Percentiles rank a stretch among this genome's conserved stretches.
Conservation (phyloP, 2,329 filamentous ascomycete genomes). For the Penicillium sp. region DNA sequence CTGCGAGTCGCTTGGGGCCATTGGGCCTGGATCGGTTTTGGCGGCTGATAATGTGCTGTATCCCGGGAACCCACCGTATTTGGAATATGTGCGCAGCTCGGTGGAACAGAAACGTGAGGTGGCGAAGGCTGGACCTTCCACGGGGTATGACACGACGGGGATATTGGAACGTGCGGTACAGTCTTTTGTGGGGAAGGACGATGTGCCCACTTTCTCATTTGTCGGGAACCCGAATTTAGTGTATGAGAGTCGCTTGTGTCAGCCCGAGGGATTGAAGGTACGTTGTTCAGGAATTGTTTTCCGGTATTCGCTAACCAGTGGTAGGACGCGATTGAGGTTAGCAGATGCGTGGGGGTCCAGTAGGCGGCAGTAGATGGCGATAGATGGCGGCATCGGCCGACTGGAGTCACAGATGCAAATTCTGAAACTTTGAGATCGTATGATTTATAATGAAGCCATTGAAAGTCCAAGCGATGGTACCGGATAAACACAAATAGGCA, state of each 20-base stretch:
- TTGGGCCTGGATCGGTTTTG: constrained; percentile 56
- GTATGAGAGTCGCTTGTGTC: constrained; percentile 62
- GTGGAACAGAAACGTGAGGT: constrained; percentile 61
- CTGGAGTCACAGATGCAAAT: not conserved
- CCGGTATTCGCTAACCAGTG: not conserved
- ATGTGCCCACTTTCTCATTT: constrained; percentile 18
- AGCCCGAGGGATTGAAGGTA: constrained; percentile 31
- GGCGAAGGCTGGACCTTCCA: constrained; percentile 20
- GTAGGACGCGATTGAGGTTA: constrained; percentile 37
- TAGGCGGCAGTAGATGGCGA: constrained; percentile 4
- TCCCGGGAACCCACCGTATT: constrained; percentile 48
- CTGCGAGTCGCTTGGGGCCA: constrained; percentile 68
- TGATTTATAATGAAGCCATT: not conserved
- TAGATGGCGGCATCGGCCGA: constrained; percentile 6
- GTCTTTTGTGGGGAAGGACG: constrained; percentile 23
- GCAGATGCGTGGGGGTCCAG: constrained; percentile 32
- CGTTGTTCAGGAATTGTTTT: constrained; percentile 8
- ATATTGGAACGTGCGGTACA: constrained; percentile 17
- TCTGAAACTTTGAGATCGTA: not conserved
- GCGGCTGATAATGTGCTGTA: constrained; percentile 48
- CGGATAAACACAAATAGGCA: not conserved
- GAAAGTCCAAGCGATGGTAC: constrained; percentile 6
- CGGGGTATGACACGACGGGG: constrained; percentile 18
- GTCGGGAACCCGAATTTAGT: constrained; percentile 64
- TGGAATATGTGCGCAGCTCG: constrained; percentile 67